phyloP scores from a whole-genome alignment of 2,329 filamentous ascomycete genomes.

The Colletotrichum neosansevieriae region DNA sequence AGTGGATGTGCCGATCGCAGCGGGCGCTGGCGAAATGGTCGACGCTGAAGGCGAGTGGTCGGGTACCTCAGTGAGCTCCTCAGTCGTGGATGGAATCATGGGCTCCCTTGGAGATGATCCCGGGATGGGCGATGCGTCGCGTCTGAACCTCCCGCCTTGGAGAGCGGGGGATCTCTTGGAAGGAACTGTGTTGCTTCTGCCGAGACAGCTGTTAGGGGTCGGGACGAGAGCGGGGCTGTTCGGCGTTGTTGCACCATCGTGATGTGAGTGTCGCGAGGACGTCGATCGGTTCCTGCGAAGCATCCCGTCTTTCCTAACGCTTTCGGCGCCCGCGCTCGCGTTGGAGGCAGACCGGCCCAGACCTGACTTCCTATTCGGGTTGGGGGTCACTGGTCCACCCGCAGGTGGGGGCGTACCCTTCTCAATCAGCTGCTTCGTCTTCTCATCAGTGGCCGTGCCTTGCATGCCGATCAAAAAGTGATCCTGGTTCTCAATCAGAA shows the following conservation, averaged over 20 bases:
- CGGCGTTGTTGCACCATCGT: constrained; percentile 79
- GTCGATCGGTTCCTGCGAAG: constrained; percentile 91
- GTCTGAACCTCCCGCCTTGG: constrained; percentile 72
- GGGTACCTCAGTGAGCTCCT: constrained; percentile 28
- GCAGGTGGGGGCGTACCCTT: constrained; percentile 72
- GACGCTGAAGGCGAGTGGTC: constrained; percentile 35
- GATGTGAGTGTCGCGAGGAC: constrained; percentile 86
- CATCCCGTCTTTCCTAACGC: constrained; percentile 82
- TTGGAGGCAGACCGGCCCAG: constrained; percentile 85
- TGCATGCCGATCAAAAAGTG: constrained; percentile 99
- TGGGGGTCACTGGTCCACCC: constrained; percentile 61
- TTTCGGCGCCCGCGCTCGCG: constrained; percentile 89
- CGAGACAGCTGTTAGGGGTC: constrained; percentile 68
- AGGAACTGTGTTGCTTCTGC: constrained; percentile 89
- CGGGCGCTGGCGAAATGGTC: constrained; percentile 45
- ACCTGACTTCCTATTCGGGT: constrained; percentile 65
- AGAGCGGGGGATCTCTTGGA: constrained; percentile 87
- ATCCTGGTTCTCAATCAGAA: constrained; percentile 98
- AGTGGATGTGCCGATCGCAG: constrained; percentile 45
- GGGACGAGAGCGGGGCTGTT: constrained; percentile 68
- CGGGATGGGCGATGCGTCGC: constrained; percentile 43
- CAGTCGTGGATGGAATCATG: constrained; percentile 45
- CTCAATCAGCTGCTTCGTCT: constrained; percentile 72
- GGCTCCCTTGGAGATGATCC: constrained; percentile 54
- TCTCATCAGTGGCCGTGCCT: constrained; percentile 96